Base-by-base conservation (phyloP, 768 basidiomycete species). In the Kwoniella bestiolae region DNA sequence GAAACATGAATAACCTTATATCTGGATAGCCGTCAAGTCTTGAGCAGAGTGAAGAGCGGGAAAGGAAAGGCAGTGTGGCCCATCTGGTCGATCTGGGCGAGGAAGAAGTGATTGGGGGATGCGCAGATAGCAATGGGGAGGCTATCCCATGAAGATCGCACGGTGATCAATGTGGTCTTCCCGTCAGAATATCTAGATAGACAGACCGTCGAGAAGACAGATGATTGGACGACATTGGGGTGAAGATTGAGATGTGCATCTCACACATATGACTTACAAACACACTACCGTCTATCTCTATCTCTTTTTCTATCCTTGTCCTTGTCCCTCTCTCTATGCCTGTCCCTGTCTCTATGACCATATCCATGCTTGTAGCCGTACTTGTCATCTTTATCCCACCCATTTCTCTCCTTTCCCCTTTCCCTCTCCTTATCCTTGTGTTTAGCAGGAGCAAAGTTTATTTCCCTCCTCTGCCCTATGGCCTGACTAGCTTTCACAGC, bases 391-490 rank as follows among this genome's bases (percentile, higher is more conserved):
- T 28, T 53, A 11, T 52, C 53, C 16, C 32, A 18, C 51, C 47
- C 59, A 50, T 60, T 60, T 28, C 35, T 67, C 26, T 56, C 31
- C 49, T 63, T 60, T 59, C 38, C 25, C 41, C 62, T 34, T 25
- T 50, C 52, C 8, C 52, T 44, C 4, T 38, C 28, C 55, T 56
- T 58, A 23, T 60, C 66, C 35, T 46, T 56, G 46, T 63, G 35
- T 50, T 66, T 51, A 1, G 73, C 66, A 18, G 83, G 76, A 1
- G 86, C 83, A 67, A 91, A 92, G 21, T 86, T 84, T 60, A 92
- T 90, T 32, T 86, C 85, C 16, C 81, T 84, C 12, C 90, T 84
- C 73, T 87, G 88, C 23, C 85, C 85, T 0, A 84, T 70, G 14
- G 85, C 83, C 74, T 89, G 86, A 1, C 83, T 71, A 0, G 84